Evolutionary conservation across 2,329 filamentous ascomycete species (phyloP).

Genomic region (Ceratocystis ficicola): DNA sequence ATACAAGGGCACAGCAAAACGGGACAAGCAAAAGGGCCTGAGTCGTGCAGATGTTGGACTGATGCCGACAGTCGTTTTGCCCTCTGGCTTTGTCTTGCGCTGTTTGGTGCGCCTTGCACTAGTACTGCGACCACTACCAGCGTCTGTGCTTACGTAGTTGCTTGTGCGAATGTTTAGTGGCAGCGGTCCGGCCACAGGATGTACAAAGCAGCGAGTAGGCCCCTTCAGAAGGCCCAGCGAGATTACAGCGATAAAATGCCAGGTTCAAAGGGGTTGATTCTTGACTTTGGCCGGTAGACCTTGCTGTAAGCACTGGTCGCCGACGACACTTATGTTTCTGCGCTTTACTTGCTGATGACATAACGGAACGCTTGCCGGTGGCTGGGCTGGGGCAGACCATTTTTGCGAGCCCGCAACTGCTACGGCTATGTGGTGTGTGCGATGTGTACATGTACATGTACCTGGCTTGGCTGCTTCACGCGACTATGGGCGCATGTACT

Average conservation of each 20-base stretch:
- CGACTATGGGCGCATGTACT: background rate
- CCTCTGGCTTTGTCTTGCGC: background rate
- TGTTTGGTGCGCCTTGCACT: background rate
- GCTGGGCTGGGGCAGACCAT: background rate
- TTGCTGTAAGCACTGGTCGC: slow-evolving; percentile 3
- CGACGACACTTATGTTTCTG: background rate
- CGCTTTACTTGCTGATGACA: background rate
- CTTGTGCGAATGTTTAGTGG: slow-evolving; percentile 4
- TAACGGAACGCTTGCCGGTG: background rate
- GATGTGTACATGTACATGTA: background rate
- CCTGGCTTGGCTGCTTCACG: background rate
- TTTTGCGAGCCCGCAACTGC: background rate
- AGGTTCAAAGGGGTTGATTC: background rate
- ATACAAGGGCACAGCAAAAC: background rate
- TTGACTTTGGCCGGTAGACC: background rate
- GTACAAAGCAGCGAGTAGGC: background rate
- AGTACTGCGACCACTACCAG: background rate
- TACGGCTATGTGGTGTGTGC: background rate
- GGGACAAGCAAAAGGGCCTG: too few species aligned
- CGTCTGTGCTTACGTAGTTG: background rate
- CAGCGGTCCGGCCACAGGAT: background rate
- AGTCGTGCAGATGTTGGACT: background rate
- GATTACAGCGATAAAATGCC: background rate
- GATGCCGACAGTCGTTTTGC: background rate
- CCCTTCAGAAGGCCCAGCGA: background rate